These are phyloP conservation scores for Sicyos baderoa DNA, from an alignment of 306 rosid genomes.

Conservation along the genomic window DNA sequence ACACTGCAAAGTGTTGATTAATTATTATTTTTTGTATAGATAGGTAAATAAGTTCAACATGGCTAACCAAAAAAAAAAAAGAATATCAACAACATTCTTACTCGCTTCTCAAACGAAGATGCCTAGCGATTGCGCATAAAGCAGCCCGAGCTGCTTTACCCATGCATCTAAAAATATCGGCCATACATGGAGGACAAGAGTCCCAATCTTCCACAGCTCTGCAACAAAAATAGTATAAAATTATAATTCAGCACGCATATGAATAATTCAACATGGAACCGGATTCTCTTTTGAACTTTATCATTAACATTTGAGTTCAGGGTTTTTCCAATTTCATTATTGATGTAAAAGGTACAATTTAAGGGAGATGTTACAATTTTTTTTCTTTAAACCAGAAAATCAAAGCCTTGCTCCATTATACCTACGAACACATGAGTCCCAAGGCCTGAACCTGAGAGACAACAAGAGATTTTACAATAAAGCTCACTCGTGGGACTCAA, in stretches of 20 bases:
- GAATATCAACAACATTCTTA: constrained; percentile 39
- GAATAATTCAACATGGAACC: neutral
- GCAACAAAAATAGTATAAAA: constrained; percentile 27
- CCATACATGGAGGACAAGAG: constrained; percentile 90
- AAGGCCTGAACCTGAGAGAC: no score
- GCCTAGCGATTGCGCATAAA: constrained; percentile 77
- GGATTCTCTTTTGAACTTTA: neutral
- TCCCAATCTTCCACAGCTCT: constrained; percentile 96
- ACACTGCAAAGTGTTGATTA: constrained; percentile 47
- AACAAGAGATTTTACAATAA: no score
- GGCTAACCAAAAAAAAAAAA: neutral
- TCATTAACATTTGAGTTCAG: neutral
- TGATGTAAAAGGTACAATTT: neutral
- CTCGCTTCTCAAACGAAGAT: constrained; percentile 93
- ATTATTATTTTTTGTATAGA: constrained; percentile 13
- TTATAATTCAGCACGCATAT: constrained; percentile 7
- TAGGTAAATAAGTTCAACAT: neutral
- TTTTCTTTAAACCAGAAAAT: no score
- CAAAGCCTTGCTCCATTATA: no score
- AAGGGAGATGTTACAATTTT: neutral
- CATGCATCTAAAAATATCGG: constrained; percentile 85
- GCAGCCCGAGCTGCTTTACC: constrained; percentile 83
- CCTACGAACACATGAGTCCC: no score
- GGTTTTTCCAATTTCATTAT: neutral
- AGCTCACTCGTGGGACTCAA: no score